phyloP scores from a whole-genome alignment of 2,329 filamentous ascomycete genomes.

The Fusarium sp. region DNA sequence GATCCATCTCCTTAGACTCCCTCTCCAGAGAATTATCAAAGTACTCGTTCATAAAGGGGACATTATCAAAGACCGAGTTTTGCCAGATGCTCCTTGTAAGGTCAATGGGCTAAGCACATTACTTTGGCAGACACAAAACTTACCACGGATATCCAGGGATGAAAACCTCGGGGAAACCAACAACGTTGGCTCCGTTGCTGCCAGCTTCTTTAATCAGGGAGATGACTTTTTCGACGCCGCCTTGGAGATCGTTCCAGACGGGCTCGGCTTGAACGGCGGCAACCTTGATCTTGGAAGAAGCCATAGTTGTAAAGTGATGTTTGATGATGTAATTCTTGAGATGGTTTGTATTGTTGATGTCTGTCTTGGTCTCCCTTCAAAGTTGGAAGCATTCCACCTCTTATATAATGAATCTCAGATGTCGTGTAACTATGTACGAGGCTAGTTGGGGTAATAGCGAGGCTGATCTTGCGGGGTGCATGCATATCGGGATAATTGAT shows the following conservation, averaged over 20 bases:
- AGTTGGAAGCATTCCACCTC: not conserved
- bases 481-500: conserved; percentile 16
- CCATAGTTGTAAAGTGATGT: not conserved
- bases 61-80: conserved; percentile 44
- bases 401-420: not conserved
- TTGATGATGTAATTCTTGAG: not conserved
- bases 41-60: conserved; percentile 54
- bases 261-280: conserved; percentile 42
- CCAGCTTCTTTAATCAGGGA: conserved; percentile 46
- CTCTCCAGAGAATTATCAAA: conserved; percentile 54
- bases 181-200: conserved; percentile 45
- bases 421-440: not conserved
- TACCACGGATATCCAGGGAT: conserved; percentile 58
- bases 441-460: not conserved
- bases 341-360: not conserved
- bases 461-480: not conserved
- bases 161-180: conserved; percentile 56
- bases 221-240: conserved; percentile 50
- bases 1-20: conserved; percentile 53
- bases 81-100: conserved; percentile 43
- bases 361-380: not conserved
- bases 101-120: conserved; percentile 12
- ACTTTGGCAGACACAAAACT: conserved; percentile 5
- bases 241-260: conserved; percentile 41
- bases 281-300: conserved; percentile 34